Conservation (phyloP, 1,284 basidiomycete species). For the Thecaphora thlaspeos region DNA sequence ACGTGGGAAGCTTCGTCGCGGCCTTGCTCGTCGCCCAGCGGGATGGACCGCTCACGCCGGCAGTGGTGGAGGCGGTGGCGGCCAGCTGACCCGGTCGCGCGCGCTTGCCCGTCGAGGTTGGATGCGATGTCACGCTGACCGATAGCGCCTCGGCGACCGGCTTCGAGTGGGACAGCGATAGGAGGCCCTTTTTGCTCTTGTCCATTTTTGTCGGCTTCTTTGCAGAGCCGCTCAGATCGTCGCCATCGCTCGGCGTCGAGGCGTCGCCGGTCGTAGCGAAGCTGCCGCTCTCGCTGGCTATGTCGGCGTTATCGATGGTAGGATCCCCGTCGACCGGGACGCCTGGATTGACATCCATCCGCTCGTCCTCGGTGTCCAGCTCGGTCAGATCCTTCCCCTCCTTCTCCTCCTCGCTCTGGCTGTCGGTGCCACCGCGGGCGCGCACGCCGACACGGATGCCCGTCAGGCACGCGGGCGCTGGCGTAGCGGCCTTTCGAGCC, state of each 20-base stretch:
- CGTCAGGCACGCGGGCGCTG: constrained; percentile 78
- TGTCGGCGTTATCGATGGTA: background rate
- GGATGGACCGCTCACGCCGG: no score
- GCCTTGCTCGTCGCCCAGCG: background rate
- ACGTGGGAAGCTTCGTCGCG: constrained; percentile 54
- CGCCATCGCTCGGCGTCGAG: background rate
- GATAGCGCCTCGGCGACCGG: constrained; percentile 50
- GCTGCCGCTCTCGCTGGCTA: constrained; percentile 1
- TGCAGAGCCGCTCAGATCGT: no score
- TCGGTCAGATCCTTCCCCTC: constrained; percentile 26
- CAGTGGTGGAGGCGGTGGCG: background rate
- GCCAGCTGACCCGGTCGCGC: background rate
- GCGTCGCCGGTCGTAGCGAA: background rate
- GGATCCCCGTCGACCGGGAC: constrained; percentile 41
- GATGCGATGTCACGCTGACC: constrained; percentile 35
- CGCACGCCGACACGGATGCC: constrained; percentile 72
- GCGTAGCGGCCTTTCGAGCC: constrained; percentile 70
- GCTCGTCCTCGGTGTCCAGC: constrained; percentile 22
- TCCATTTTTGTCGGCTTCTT: background rate
- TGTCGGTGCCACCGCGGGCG: constrained; percentile 44
- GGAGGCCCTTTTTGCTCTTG: constrained; percentile 6
- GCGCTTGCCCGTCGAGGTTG: constrained; percentile 6
- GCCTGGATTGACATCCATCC: constrained; percentile 35
- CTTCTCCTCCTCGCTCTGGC: constrained; percentile 38
- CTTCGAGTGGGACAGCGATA: constrained; percentile 51